phyloP scores from a whole-genome alignment of 23 red algal genomes.

The Gracilaria domingensis region DNA sequence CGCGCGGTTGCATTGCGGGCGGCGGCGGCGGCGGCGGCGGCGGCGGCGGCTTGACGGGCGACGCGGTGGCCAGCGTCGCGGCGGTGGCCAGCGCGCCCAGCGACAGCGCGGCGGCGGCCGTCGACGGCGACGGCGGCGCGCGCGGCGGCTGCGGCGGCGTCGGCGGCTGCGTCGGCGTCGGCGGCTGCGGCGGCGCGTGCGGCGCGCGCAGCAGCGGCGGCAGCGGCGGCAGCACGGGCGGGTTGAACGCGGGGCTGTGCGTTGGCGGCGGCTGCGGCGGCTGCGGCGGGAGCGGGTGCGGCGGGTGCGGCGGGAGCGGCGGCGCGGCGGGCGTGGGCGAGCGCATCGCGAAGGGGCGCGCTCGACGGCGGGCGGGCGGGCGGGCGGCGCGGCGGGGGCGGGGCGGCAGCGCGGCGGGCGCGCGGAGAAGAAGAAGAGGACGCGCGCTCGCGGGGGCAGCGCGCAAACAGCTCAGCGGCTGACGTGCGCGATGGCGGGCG shows the following conservation, averaged over 20 bases:
- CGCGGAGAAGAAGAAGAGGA: too few relatives aligned
- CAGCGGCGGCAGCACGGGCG: neutral
- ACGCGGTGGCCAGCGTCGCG: neutral
- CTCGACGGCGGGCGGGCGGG: too few relatives aligned
- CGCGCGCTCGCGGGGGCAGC: too few relatives aligned
- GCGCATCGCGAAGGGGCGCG: too few relatives aligned
- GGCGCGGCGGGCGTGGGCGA: too few relatives aligned
- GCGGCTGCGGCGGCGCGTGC: neutral
- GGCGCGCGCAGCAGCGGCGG: neutral
- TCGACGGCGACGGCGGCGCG: conserved; percentile 3
- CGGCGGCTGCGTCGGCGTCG: neutral
- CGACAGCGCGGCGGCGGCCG: conserved; percentile 26
- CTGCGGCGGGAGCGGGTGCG: conserved; percentile 1
- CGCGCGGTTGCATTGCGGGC: conserved; percentile 2
- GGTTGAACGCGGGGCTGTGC: too few relatives aligned
- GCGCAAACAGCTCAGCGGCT: too few relatives aligned
- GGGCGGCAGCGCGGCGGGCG: too few relatives aligned
- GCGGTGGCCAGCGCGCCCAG: conserved; percentile 35
- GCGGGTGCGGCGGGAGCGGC: too few relatives aligned
- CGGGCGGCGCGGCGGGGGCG: too few relatives aligned
- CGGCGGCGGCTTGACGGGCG: conserved; percentile 9
- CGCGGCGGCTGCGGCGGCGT: neutral
- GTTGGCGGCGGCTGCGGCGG: neutral
- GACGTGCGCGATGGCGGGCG: too few relatives aligned
- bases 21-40: conserved; percentile 20